Conservation (phyloP, 176 grass and related monocot species). For the Panicum miliaceum region DNA sequence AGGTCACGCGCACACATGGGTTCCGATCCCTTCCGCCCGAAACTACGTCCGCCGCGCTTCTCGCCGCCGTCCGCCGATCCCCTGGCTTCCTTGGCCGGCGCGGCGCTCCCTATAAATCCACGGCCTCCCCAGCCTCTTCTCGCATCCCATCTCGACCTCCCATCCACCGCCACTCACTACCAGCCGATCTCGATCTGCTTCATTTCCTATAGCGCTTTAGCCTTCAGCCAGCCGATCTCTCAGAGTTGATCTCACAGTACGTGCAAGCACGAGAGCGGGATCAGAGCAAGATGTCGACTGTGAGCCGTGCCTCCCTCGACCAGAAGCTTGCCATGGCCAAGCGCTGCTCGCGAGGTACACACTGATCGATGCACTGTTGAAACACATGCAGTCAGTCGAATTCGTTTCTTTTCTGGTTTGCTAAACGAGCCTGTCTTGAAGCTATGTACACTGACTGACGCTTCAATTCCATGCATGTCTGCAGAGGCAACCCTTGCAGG, state of each 20-base stretch:
- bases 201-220: background rate
- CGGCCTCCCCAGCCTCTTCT: background rate
- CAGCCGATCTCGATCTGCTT: background rate
- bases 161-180: too few relatives aligned
- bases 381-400: too few relatives aligned
- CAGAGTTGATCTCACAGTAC: background rate
- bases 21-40: background rate
- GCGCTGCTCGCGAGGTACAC: constrained; percentile 65
- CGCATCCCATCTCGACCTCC: background rate
- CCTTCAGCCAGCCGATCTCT: background rate
- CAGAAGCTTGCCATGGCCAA: constrained; percentile 76
- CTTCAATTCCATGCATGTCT: background rate
- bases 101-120: constrained; percentile 4
- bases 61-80: background rate
- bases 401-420: too few relatives aligned
- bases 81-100: background rate
- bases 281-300: constrained; percentile 40
- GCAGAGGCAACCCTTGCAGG: constrained; percentile 77
- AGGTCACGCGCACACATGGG: background rate
- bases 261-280: background rate
- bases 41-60: constrained; percentile 4
- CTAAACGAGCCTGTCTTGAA: background rate
- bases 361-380: background rate
- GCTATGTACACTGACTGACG: background rate
- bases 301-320: constrained; percentile 60